Evolutionary conservation across 352 stramenopile genomes (phyloP).

Genomic region (Saprolegnia parasitica): DNA sequence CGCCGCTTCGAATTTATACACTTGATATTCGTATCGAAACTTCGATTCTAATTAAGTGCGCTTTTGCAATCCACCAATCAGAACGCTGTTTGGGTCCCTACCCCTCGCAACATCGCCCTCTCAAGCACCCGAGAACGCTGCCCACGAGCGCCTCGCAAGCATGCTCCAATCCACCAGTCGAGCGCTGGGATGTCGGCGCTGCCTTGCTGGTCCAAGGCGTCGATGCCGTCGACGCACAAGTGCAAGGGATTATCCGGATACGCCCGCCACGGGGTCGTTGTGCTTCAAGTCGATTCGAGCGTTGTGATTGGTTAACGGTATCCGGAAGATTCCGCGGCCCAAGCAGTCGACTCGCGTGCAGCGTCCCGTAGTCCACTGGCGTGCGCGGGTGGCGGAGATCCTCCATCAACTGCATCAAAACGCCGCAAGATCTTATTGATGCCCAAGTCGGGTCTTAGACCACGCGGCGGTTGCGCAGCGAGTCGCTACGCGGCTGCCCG

Average conservation of each 20-base stretch:
- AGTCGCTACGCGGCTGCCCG: background rate
- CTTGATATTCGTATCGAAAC: background rate
- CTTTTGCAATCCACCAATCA: background rate
- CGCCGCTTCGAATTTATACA: background rate
- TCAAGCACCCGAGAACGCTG: too few relatives aligned
- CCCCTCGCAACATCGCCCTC: too few relatives aligned
- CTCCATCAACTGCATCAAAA: too few relatives aligned
- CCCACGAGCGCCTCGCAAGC: too few relatives aligned
- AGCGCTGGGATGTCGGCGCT: too few relatives aligned
- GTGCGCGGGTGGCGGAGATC: too few relatives aligned
- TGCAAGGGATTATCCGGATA: too few relatives aligned
- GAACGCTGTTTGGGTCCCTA: background rate
- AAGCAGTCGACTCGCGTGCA: background rate
- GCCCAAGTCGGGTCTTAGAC: background rate
- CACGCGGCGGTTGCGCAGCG: slow-evolving; percentile 1
- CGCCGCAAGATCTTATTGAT: too few relatives aligned
- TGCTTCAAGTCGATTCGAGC: background rate
- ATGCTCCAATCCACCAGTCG: too few relatives aligned
- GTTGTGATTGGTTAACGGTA: background rate
- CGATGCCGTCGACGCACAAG: too few relatives aligned
- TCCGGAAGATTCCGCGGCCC: background rate
- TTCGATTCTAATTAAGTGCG: background rate
- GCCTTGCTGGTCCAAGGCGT: too few relatives aligned
- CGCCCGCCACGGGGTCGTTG: background rate
- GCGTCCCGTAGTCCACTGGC: too few relatives aligned